Evolutionary conservation across 2,329 filamentous ascomycete genomes (phyloP), one percentile per base, ranked within the genome.

Genomic region (Harringtonia lauricola): DNA sequence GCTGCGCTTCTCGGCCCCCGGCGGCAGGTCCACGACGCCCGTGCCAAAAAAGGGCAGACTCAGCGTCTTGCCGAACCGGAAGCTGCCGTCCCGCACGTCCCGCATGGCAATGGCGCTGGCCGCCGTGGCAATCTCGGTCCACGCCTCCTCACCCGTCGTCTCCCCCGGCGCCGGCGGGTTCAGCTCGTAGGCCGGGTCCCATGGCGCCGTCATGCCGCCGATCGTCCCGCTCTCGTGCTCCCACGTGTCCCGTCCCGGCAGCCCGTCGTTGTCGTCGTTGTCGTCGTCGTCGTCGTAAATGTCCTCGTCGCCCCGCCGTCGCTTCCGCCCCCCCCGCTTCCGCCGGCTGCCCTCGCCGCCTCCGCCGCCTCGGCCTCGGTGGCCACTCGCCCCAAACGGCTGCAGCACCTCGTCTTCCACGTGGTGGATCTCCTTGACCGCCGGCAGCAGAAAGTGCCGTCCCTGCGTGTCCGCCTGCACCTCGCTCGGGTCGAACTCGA

Each of bases 31-130:
- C 31, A 98, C 85, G 42, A 96, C 75, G 15, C 92, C 92, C 10
- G 84, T 83, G 29, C 88, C 89, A 61, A 96, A 86, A 62, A 95
- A 96, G 0, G 83, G 79, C 48, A 85, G 70, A 24, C 80, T 86
- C 45, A 94, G 74, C 48, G 90, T 83, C 67, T 95, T 96, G 29
- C 86, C 85, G 58, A 94, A 96, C 45, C 78, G 76, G 70, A 96
- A 96, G 4, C 78, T 79, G 17, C 82, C 81, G 55, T 74, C 70
- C 43, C 70, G 70, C 49, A 81, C 76, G 46, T 76, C 71, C 21
- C 67, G 66, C 21, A 76, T 75, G 51, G 75, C 64, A 42, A 82
- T 73, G 2, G 74, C 72, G 8, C 66, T 60, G 43, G 67, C 70
- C 42, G 68, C 70, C 44, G 81, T 65, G 37, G 77, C 77, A 28